phyloP scores from a whole-genome alignment of 2,329 filamentous ascomycete genomes.

The Xylariaceae sp. region DNA sequence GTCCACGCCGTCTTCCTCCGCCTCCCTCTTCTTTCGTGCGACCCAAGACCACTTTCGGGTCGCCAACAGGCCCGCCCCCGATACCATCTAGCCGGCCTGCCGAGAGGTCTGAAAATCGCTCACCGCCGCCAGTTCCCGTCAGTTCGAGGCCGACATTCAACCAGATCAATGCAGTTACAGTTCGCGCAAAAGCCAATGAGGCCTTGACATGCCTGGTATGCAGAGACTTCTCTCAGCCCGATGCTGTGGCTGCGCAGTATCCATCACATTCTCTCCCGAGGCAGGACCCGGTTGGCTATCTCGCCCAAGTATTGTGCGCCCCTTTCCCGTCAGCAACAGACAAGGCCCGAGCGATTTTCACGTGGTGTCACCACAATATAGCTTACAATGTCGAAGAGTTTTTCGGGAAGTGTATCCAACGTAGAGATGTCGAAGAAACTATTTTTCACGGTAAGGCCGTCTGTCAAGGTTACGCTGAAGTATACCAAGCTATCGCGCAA shows the following conservation, averaged over 20 bases:
- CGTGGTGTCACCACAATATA: conserved; percentile 94
- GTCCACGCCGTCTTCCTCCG: conserved; percentile 37
- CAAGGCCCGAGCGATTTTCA: conserved; percentile 89
- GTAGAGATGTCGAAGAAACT: conserved; percentile 66
- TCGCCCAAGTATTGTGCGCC: conserved; percentile 73
- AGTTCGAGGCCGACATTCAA: conserved; percentile 47
- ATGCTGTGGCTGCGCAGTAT: conserved; percentile 72
- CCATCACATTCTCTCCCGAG: conserved; percentile 67
- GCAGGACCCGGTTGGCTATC: conserved; percentile 61
- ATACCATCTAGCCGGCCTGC: conserved; percentile 24
- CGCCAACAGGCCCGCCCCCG: conserved; percentile 14
- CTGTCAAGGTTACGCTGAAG: conserved; percentile 83
- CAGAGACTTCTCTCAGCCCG: conserved; percentile 81
- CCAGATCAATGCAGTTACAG: conserved; percentile 44
- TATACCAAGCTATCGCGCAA: conserved; percentile 74
- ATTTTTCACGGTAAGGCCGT: conserved; percentile 77
- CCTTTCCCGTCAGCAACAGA: conserved; percentile 81
- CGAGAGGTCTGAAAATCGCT: conserved; percentile 19
- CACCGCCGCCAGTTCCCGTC: conserved; percentile 49
- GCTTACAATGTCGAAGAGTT: conserved; percentile 78
- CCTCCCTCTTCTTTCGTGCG: conserved; percentile 28
- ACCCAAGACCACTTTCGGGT: conserved; percentile 24
- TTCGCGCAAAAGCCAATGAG: conserved; percentile 25
- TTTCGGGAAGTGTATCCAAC: conserved; percentile 65
- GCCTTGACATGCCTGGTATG: conserved; percentile 66